Percentiles rank a stretch among this genome's conserved stretches.
Evolutionary conservation across 75 land plant species (phyloP).

Genomic region (Selaginella tamariscina): DNA sequence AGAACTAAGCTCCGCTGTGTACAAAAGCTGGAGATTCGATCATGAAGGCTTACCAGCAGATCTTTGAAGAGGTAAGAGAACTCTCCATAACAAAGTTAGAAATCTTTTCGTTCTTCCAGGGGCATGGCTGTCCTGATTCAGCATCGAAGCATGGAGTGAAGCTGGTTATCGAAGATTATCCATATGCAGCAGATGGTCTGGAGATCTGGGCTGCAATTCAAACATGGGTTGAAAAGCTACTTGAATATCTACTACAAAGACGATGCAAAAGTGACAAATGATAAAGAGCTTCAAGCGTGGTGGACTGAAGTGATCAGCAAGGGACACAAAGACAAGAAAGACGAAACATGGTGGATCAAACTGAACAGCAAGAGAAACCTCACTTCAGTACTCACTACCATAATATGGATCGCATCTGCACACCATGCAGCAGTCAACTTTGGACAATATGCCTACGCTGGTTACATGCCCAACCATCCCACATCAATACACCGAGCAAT

Average conservation of each 20-base stretch:
- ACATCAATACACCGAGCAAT: constrained; percentile 47
- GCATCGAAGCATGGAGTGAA: constrained; percentile 19
- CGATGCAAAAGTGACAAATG: constrained; percentile 16
- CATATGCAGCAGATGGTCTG: constrained; percentile 33
- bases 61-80: constrained; percentile 34
- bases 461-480: constrained; percentile 59
- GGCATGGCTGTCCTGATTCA: not conserved
- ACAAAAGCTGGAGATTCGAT: constrained; percentile 49
- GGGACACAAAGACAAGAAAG: constrained; percentile 31
- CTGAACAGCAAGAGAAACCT: constrained; percentile 53
- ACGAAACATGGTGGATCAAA: constrained; percentile 17
- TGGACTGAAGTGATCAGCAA: constrained; percentile 27
- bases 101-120: not conserved
- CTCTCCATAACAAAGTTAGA: not conserved
- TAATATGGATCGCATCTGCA: constrained; percentile 76
- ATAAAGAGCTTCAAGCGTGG: constrained; percentile 33
- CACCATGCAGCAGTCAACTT: constrained; percentile 93
- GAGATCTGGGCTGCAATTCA: constrained; percentile 24
- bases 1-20: constrained; percentile 46
- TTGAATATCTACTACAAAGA: constrained; percentile 17
- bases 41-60: constrained; percentile 46
- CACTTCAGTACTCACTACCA: constrained; percentile 43
- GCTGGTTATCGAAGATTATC: constrained; percentile 31
- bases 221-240: constrained; percentile 29
- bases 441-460: constrained; percentile 87